Base-by-base conservation (phyloP, 768 basidiomycete genomes). In the Piloderma croceum region DNA sequence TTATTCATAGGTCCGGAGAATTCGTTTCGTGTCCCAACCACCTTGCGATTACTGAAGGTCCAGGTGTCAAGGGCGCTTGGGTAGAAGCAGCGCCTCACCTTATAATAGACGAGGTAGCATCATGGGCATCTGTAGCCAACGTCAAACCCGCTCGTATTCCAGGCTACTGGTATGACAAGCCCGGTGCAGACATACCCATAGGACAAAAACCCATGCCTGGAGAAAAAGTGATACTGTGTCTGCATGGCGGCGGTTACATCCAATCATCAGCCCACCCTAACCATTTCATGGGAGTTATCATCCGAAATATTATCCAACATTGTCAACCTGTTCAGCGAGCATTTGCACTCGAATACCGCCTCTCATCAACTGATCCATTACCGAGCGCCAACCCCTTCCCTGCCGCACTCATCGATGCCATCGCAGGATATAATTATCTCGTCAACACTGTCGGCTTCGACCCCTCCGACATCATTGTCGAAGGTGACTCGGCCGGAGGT, bases 401-500 rank as follows among this genome's bases (percentile, higher is more conserved):
- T 0, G 68, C 81, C 0, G 83, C 83, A 15, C 66, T 91, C 1
- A 61, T 90, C 11, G 87, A 91, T 52, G 79, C 77, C 3, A 60
- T 90, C 7, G 74, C 82, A 2, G 86, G 81, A 6, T 91, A 89
- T 57, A 61, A 71, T 34, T 81, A 89, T 56, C 78, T 89, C 17
- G 67, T 83, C 25, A 64, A 73, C 36, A 61, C 52, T 7, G 62
- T 81, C 20, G 74, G 77, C 1, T 79, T 85, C 54, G 46, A 65
- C 2, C 74, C 84, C 0, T 56, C 63, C 13, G 63, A 84, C 49
- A 80, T 90, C 51, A 68, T 85, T 40, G 36, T 89, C 17, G 67
- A 67, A 15, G 88, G 87, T 3, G 86, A 90, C 54, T 89, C 83
- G 1, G 84, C 87, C 0, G 87, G 88, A 3, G 88, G 71, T 4